These are phyloP conservation scores for Cymodocea nodosa DNA, from an alignment of 116 monocot species.

Conservation along the genomic window DNA sequence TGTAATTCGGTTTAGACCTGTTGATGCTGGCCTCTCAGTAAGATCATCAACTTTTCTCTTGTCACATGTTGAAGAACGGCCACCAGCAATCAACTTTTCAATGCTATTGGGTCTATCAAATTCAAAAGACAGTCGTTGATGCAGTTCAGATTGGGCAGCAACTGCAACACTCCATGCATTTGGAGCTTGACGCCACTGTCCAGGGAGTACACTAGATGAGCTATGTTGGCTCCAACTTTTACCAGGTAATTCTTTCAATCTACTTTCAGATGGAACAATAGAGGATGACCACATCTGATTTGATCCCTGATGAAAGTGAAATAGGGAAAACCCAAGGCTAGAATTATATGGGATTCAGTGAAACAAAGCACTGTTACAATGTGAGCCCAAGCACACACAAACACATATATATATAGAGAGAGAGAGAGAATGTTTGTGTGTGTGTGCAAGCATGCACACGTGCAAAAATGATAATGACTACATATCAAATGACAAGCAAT, in stretches of 20 bases:
- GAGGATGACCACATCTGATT: constrained; percentile 41
- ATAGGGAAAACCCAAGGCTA: neutral
- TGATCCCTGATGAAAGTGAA: constrained; percentile 28
- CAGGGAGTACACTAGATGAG: constrained; percentile 32
- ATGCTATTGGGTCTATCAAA: constrained; percentile 68
- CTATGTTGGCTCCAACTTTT: constrained; percentile 57
- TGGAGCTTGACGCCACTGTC: constrained; percentile 79
- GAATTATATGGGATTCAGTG: no score
- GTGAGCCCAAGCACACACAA: no score
- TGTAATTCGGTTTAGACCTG: constrained; percentile 25
- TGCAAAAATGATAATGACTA: no score
- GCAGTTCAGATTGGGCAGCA: constrained; percentile 41
- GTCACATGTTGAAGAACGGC: constrained; percentile 39
- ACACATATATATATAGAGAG: no score
- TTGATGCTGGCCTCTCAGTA: constrained; percentile 27
- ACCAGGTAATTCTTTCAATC: constrained; percentile 39
- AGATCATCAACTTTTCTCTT: constrained; percentile 46
- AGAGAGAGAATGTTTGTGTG: no score
- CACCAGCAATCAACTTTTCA: constrained; percentile 46
- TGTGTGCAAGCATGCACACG: no score
- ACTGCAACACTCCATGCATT: constrained; percentile 33
- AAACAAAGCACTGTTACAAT: neutral
- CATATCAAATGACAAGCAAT: no score
- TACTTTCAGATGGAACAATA: constrained; percentile 29
- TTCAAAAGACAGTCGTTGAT: constrained; percentile 57